Conservation (phyloP, 1,284 basidiomycete genomes). For the Vanrija pseudolonga region DNA sequence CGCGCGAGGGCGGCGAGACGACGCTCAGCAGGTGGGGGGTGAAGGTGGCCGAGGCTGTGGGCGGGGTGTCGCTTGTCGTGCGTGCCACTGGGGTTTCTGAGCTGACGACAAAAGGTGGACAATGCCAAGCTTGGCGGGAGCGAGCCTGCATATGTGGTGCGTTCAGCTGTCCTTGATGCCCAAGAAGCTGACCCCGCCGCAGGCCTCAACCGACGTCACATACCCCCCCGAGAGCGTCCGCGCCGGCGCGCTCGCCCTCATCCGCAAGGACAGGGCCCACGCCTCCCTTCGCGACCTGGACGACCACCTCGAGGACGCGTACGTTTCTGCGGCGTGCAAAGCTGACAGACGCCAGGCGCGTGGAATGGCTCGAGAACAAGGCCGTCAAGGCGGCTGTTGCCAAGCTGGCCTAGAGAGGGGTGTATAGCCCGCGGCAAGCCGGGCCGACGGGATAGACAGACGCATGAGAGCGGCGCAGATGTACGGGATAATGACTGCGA, state of each 20-base stretch:
- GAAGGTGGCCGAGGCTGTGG: conserved; percentile 18
- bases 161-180: no score
- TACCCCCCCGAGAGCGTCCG: conserved; percentile 16
- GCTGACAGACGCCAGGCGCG: no score
- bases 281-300: conserved; percentile 43
- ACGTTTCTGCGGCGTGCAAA: conserved; percentile 12
- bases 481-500: no score
- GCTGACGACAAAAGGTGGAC: conserved; percentile 31
- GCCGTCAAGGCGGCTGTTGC: no score
- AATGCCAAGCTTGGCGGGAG: conserved; percentile 31
- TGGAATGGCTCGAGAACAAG: no score
- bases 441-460: no score
- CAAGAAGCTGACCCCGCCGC: neutral
- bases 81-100: conserved; percentile 7
- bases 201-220: neutral
- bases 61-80: conserved; percentile 32
- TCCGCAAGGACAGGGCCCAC: conserved; percentile 30
- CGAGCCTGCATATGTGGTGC: conserved; percentile 27
- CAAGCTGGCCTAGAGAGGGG: no score
- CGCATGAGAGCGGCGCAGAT: no score
- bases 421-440: no score
- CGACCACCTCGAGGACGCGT: conserved; percentile 47
- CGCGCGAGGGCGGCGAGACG: conserved; percentile 26
- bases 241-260: conserved; percentile 20
- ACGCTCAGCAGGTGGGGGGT: conserved; percentile 17